Base-by-base conservation (phyloP, 768 basidiomycete species). In the Xerocomus spinulosus region DNA sequence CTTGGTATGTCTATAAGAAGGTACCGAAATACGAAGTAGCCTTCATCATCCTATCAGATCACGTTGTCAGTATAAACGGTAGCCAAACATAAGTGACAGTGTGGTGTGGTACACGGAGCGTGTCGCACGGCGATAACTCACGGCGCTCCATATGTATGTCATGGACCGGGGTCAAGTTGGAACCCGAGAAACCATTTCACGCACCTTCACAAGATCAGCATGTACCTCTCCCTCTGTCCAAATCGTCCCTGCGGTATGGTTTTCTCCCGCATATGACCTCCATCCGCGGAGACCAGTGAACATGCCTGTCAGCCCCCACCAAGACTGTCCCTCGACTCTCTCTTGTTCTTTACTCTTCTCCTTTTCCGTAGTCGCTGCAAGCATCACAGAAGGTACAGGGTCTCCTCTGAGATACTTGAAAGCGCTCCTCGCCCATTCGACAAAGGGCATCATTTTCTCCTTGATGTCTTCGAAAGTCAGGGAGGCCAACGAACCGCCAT, bases 221-320 rank as follows among this genome's bases (percentile, higher is more conserved):
- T 91, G 89, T 9, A 87, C 85, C 57, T 91, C 87, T 8, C 89
- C 88, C 51, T 90, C 87, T 15, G 75, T 81, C 68, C 76, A 87
- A 15, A 68, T 58, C 48, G 69, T 71, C 12, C 74, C 76, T 18
- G 70, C 68, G 28, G 70, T 69, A 17, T 61, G 51, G 13, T 48
- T 44, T 70, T 71, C 46, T 45, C 52, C 32, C 52, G 51, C 37
- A 57, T 63, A 42, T 62, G 67, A 26, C 66, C 56, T 35, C 73
- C 70, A 56, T 53, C 75, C 75, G 45, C 68, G 70, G 48, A 92
- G 61, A 1, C 83, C 80, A 20, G 82, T 78, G 64, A 91, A 90
- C 52, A 92, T 70, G 1, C 84, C 81, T 9, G 81, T 73, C 53
- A 87, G 68, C 30, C 73, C 76, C 74, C 79, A 80, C 61, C 73